These are phyloP conservation scores for Aspergillus fischeri DNA, from an alignment of 2,329 filamentous ascomycete species.

Conservation along the genomic window DNA sequence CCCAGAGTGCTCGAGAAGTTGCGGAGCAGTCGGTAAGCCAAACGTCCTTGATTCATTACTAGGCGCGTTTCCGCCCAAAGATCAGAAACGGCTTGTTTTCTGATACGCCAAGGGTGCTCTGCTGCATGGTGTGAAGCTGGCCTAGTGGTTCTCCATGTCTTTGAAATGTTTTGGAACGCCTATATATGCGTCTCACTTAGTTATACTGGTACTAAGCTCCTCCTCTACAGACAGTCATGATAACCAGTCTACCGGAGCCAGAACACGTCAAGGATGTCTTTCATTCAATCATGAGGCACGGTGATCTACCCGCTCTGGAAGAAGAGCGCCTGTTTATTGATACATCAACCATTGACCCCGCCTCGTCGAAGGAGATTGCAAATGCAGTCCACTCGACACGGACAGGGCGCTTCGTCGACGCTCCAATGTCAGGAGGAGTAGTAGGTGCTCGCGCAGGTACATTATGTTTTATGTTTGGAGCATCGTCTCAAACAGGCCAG, in stretches of 20 bases:
- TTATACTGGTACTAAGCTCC: conserved; percentile 6
- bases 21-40: conserved; percentile 62
- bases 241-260: conserved; percentile 87
- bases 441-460: conserved; percentile 84
- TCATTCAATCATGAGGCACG: conserved; percentile 64
- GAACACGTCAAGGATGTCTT: conserved; percentile 83
- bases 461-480: conserved; percentile 93
- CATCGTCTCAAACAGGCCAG: conserved; percentile 44
- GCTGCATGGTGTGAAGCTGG: too few species aligned
- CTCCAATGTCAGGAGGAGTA: conserved; percentile 94
- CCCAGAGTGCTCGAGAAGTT: conserved; percentile 56
- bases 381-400: conserved; percentile 61
- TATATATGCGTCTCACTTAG: not conserved
- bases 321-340: conserved; percentile 82
- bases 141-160: too few species aligned
- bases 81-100: not conserved
- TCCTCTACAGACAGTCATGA: conserved; percentile 65
- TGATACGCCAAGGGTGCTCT: not conserved
- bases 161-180: too few species aligned
- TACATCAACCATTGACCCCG: conserved; percentile 92
- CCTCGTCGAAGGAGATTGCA: conserved; percentile 74
- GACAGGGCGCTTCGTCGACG: conserved; percentile 80
- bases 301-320: conserved; percentile 46
- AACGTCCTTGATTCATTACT: not conserved
- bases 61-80: not conserved